These are phyloP conservation scores for Aspergillus ustus DNA, from an alignment of 2,329 filamentous ascomycete species.

Conservation along the genomic window DNA sequence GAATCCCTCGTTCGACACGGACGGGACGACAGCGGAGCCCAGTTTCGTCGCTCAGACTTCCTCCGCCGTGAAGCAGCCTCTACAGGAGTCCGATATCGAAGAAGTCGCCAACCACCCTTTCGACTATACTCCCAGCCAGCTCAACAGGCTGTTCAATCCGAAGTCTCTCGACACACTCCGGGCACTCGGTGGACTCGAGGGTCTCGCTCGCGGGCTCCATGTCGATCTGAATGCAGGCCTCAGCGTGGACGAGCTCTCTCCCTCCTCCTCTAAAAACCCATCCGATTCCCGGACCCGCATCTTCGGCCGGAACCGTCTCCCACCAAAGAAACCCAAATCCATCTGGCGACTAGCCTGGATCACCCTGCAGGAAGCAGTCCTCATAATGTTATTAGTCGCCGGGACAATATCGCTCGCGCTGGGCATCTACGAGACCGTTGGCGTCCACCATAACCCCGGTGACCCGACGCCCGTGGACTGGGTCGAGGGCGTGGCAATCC, in stretches of 20 bases:
- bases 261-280: background rate
- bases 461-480: constrained; percentile 61
- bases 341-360: constrained; percentile 72
- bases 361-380: constrained; percentile 76
- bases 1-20: no score
- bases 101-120: constrained; percentile 72
- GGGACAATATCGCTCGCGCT: constrained; percentile 72
- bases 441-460: constrained; percentile 25
- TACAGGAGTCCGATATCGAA: constrained; percentile 72
- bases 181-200: constrained; percentile 70
- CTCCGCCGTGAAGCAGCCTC: constrained; percentile 52
- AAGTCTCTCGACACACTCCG: constrained; percentile 75
- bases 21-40: no score
- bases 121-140: constrained; percentile 70
- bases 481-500: constrained; percentile 81
- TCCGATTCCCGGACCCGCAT: constrained; percentile 10
- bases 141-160: constrained; percentile 75
- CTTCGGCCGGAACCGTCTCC: constrained; percentile 67
- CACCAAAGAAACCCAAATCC: constrained; percentile 68
- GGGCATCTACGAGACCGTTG: constrained; percentile 62
- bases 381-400: constrained; percentile 70
- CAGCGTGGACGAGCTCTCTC: constrained; percentile 63
- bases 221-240: constrained; percentile 68
- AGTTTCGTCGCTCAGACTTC: no score
- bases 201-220: constrained; percentile 71